These are phyloP conservation scores for Mucor sp. DNA, from an alignment of 371 early-diverging fungal species.

Conservation along the genomic window DNA sequence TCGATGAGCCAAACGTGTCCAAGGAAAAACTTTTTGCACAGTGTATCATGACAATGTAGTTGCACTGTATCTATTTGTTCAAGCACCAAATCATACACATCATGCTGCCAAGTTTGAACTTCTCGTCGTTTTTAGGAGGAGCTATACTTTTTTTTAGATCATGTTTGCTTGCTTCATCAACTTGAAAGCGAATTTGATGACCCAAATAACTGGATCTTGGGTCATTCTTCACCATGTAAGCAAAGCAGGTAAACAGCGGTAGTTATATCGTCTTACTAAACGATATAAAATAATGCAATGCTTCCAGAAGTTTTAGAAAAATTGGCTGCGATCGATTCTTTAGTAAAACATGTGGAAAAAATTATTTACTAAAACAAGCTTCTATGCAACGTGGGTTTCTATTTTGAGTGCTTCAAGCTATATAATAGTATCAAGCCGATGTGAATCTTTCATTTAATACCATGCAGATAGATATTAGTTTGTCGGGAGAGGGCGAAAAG, in stretches of 20 bases:
- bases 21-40: neutral
- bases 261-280: neutral
- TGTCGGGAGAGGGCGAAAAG: neutral
- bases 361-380: neutral
- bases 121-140: neutral
- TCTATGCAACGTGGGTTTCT: neutral
- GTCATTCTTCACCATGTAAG: neutral
- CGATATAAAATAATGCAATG: neutral
- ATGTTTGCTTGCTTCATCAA: neutral
- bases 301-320: neutral
- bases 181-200: neutral
- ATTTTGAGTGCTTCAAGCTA: neutral
- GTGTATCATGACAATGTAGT: neutral
- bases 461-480: neutral
- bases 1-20: neutral
- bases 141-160: neutral
- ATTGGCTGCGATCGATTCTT: neutral
- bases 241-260: neutral
- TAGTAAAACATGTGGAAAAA: constrained; percentile 1
- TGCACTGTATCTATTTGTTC: neutral
- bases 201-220: neutral
- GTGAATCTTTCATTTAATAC: neutral
- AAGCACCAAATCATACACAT: neutral
- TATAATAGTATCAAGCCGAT: neutral
- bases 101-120: neutral